Percentiles rank a stretch among this genome's conserved stretches.
phyloP scores from a whole-genome alignment of 805 yeast species.

The Monosporozyma servazzii region DNA sequence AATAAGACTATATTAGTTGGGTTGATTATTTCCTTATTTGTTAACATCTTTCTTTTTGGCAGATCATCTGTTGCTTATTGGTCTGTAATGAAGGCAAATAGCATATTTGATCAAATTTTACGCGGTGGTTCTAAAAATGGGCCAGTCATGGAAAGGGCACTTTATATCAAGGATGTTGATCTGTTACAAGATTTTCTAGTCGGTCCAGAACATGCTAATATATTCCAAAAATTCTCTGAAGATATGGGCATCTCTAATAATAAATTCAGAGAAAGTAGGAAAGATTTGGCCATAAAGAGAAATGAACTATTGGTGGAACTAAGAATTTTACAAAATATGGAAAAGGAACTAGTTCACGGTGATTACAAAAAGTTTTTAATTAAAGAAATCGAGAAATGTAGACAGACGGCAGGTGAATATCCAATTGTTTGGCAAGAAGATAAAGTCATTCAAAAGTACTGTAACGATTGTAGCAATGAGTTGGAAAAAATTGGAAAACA shows the following conservation, averaged over 20 bases:
- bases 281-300: slow-evolving; percentile 57
- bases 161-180: slow-evolving; percentile 53
- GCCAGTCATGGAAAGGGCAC: slow-evolving; percentile 46
- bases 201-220: slow-evolving; percentile 20
- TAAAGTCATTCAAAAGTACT: slow-evolving; percentile 23
- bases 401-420: slow-evolving; percentile 28
- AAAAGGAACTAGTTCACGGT: slow-evolving; percentile 48
- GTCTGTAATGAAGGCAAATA: slow-evolving; percentile 43
- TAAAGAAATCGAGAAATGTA: slow-evolving; percentile 50
- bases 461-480: slow-evolving; percentile 29
- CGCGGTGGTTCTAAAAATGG: slow-evolving; percentile 13
- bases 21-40: slow-evolving; percentile 36
- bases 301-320: slow-evolving; percentile 65
- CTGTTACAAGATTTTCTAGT: slow-evolving; percentile 32
- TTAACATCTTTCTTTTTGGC: slow-evolving; percentile 46
- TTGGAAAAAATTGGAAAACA: slow-evolving; percentile 13
- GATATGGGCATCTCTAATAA: slow-evolving; percentile 7
- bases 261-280: slow-evolving; percentile 26
- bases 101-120: slow-evolving; percentile 19
- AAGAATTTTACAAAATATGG: slow-evolving; percentile 55
- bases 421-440: slow-evolving; percentile 24
- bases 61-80: slow-evolving; percentile 48
- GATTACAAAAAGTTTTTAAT: slow-evolving; percentile 69
- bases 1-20: slow-evolving; percentile 36
- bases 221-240: slow-evolving; percentile 30